These are phyloP conservation scores for Solanum sparsipilum DNA, from an alignment of 257 asterid genomes.

Conservation along the genomic window DNA sequence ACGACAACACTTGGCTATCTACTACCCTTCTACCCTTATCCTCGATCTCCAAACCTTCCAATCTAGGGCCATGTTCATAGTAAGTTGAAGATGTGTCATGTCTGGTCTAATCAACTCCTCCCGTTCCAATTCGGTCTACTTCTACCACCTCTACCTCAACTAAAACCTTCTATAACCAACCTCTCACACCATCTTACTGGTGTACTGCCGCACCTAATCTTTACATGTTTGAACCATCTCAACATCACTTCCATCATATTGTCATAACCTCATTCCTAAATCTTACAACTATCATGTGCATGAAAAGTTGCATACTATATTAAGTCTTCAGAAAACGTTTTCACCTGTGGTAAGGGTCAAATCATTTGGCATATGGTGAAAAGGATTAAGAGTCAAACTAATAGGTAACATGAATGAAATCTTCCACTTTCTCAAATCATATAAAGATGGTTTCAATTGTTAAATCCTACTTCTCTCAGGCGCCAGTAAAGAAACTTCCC, in stretches of 20 bases:
- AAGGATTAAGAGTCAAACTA: neutral
- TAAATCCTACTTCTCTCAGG: neutral
- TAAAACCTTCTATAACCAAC: neutral
- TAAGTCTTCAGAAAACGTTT: neutral
- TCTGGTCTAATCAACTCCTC: neutral
- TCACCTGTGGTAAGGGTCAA: neutral
- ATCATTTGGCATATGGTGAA: neutral
- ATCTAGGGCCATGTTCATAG: neutral
- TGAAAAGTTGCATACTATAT: neutral
- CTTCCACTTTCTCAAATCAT: neutral
- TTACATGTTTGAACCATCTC: neutral
- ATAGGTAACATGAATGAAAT: neutral
- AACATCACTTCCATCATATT: neutral
- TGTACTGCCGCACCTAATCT: neutral
- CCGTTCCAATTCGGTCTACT: neutral
- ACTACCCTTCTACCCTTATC: neutral
- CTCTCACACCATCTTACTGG: neutral
- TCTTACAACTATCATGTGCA: neutral
- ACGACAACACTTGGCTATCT: neutral
- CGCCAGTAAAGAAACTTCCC: neutral
- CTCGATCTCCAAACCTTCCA: neutral
- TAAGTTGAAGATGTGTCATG: neutral
- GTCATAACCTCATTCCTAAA: neutral
- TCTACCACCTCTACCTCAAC: neutral
- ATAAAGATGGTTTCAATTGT: neutral